Evolutionary conservation across 2,329 filamentous ascomycete genomes (phyloP).

Genomic region (Sclerotinia glacialis): DNA sequence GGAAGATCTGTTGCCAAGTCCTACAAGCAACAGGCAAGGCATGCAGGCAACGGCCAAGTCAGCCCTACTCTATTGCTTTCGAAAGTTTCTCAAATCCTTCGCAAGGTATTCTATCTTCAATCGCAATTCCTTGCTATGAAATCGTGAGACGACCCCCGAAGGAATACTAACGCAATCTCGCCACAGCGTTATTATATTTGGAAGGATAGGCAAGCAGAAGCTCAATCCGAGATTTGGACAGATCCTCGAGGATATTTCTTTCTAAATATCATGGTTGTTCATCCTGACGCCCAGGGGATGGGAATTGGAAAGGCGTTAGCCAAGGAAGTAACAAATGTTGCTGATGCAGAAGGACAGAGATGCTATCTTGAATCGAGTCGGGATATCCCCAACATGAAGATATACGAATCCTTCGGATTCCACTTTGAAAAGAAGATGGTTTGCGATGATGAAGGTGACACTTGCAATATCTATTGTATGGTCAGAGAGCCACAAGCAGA

Average conservation of each 20-base stretch:
- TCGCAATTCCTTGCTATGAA: not conserved
- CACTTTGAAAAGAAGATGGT: conserved; percentile 61
- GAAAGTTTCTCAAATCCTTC: not conserved
- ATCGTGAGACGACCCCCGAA: not conserved
- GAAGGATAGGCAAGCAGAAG: conserved; percentile 63
- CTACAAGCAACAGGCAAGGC: conserved; percentile 1
- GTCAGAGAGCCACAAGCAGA: conserved; percentile 42
- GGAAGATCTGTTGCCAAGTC: not conserved
- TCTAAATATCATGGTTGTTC: conserved; percentile 70
- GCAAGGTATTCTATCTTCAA: not conserved
- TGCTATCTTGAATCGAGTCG: conserved; percentile 72
- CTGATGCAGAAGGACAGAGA: conserved; percentile 60
- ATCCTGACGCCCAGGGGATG: conserved; percentile 61
- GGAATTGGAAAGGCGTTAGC: conserved; percentile 66
- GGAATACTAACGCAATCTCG: conserved; percentile 8
- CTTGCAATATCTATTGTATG: conserved; percentile 53
- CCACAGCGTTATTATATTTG: conserved; percentile 67
- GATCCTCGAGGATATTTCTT: conserved; percentile 70
- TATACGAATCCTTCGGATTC: conserved; percentile 71
- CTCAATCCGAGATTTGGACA: conserved; percentile 61
- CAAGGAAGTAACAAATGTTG: conserved; percentile 58
- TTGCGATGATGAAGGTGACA: conserved; percentile 60
- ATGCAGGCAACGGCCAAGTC: not conserved
- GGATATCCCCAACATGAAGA: conserved; percentile 64
- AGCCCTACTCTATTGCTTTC: not conserved